Evolutionary conservation across 768 basidiomycete genomes (phyloP).

Genomic region (Mycena olivaceomarginata): DNA sequence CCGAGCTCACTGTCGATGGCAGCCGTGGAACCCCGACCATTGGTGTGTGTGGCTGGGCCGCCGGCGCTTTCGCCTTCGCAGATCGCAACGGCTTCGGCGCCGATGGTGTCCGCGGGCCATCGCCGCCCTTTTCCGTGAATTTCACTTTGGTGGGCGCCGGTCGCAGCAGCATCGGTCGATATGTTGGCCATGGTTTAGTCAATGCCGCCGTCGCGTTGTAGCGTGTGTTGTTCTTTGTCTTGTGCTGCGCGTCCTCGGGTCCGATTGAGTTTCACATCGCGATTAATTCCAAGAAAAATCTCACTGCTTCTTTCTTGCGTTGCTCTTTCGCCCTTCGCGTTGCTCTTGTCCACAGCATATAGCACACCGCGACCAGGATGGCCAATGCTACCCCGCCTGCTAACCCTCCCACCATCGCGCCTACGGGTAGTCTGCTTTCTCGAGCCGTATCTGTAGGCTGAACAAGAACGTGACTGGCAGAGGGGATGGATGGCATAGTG

Average conservation of each 20-base stretch:
- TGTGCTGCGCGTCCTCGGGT: conserved; percentile 48
- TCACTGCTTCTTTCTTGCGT: conserved; percentile 53
- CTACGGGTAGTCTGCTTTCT: conserved; percentile 60
- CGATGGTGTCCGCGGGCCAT: not conserved
- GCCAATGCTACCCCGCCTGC: conserved; percentile 69
- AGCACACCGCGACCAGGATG: conserved; percentile 45
- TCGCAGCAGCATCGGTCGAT: conserved; percentile 52
- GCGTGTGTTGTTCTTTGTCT: conserved; percentile 63
- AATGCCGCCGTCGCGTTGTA: conserved; percentile 57
- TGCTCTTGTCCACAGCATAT: conserved; percentile 26
- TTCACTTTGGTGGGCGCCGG: conserved; percentile 60
- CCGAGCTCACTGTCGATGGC: conserved; percentile 55
- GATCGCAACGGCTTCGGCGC: conserved; percentile 36
- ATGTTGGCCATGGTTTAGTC: conserved; percentile 49
- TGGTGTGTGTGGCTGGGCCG: not conserved
- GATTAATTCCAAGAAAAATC: not conserved
- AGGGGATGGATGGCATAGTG: conserved; percentile 36
- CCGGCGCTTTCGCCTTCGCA: not conserved
- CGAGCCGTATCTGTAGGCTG: conserved; percentile 25
- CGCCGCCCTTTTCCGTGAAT: conserved; percentile 55
- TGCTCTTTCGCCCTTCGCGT: conserved; percentile 19
- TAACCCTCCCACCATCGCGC: conserved; percentile 70
- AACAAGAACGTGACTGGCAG: conserved; percentile 33
- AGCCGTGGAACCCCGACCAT: conserved; percentile 42
- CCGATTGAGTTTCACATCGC: conserved; percentile 28